A percentile compares a stretch with the other conserved stretches of the same genome.
Conservation (phyloP, 169 alveolate genomes). For the Toxoplasma gondii region DNA sequence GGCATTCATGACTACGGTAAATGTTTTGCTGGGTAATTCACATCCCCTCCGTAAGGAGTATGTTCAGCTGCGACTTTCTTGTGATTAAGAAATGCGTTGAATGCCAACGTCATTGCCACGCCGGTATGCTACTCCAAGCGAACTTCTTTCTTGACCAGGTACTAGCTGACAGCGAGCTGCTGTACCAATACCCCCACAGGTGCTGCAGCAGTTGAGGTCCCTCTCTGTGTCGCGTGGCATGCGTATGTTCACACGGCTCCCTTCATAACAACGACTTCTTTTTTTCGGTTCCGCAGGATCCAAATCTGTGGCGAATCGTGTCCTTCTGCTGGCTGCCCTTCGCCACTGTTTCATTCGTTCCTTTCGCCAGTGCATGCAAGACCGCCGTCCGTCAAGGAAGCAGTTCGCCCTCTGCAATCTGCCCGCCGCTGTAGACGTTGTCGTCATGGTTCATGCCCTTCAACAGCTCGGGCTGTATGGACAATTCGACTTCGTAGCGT, state of each 20-base stretch:
- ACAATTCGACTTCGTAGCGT: background rate
- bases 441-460: conserved; percentile 21
- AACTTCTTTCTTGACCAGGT: no score
- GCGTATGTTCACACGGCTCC: no score
- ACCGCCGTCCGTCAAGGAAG: background rate
- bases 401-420: background rate
- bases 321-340: conserved; percentile 72
- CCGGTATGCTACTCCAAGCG: no score
- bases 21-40: no score
- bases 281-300: conserved; percentile 69
- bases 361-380: background rate
- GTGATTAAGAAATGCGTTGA: no score
- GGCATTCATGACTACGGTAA: background rate
- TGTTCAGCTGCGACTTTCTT: no score
- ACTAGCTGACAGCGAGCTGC: no score
- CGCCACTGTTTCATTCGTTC: background rate
- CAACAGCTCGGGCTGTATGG: conserved; percentile 12
- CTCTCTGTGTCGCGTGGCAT: no score
- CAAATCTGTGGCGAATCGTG: conserved; percentile 72
- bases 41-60: no score
- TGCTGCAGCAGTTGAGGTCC: no score
- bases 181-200: no score
- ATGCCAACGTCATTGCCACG: no score
- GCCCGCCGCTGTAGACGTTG: conserved; percentile 31
- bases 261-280: background rate